phyloP scores from a whole-genome alignment of 345 rosid genomes.

The Linum tenue region DNA sequence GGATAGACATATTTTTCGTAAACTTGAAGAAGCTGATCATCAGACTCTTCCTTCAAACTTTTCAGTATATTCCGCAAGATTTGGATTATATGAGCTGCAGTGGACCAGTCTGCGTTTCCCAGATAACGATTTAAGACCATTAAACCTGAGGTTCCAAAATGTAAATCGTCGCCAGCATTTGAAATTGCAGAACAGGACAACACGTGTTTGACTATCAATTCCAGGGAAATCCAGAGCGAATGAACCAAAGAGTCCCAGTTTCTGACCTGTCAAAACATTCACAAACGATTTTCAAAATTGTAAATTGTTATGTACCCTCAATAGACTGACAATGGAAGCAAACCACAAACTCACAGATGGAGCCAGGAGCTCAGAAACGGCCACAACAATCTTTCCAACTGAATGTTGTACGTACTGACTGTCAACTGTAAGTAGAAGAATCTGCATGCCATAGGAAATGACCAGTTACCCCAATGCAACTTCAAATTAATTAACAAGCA shows the following conservation, averaged over 20 bases:
- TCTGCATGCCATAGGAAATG: slow-evolving; percentile 29
- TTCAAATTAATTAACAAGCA: background rate
- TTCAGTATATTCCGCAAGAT: slow-evolving; percentile 50
- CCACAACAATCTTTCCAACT: slow-evolving; percentile 48
- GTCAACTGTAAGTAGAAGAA: slow-evolving; percentile 33
- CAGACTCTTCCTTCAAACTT: slow-evolving; percentile 45
- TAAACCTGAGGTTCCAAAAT: slow-evolving; percentile 19
- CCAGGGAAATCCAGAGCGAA: slow-evolving; percentile 41
- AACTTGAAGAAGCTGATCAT: slow-evolving; percentile 32
- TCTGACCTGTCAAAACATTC: slow-evolving; percentile 33
- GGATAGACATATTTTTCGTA: slow-evolving; percentile 34
- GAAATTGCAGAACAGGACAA: slow-evolving; percentile 18
- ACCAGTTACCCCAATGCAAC: background rate
- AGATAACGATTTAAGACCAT: slow-evolving; percentile 30
- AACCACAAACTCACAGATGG: slow-evolving; percentile 38
- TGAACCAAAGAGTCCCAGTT: slow-evolving; percentile 38
- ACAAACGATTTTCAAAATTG: background rate
- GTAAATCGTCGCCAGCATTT: slow-evolving; percentile 13
- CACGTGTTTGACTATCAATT: slow-evolving; percentile 25
- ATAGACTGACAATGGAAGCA: background rate
- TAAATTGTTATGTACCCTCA: background rate
- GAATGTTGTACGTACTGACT: slow-evolving; percentile 49
- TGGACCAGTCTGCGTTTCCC: slow-evolving; percentile 45
- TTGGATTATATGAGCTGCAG: slow-evolving; percentile 41
- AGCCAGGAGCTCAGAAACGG: slow-evolving; percentile 36